phyloP scores from a whole-genome alignment of 1,284 basidiomycete genomes.

The Ustilago xerochloae region DNA sequence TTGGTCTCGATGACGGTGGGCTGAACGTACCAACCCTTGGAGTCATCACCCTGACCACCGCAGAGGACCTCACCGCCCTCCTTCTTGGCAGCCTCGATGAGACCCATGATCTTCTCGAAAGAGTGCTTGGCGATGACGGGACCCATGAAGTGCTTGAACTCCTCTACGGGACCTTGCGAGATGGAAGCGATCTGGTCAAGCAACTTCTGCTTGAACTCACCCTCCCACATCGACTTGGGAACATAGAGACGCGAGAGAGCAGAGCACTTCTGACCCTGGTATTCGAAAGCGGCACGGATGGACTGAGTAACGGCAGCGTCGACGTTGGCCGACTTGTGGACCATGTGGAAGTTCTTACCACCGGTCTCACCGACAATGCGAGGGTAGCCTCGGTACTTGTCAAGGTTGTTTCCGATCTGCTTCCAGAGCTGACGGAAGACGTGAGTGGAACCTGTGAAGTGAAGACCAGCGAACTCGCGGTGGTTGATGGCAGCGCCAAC shows the following conservation, averaged over 20 bases:
- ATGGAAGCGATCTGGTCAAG: constrained; percentile 82
- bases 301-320: constrained; percentile 88
- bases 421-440: constrained; percentile 93
- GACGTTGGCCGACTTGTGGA: constrained; percentile 88
- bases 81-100: constrained; percentile 88
- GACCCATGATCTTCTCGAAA: constrained; percentile 86
- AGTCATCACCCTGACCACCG: constrained; percentile 86
- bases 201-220: constrained; percentile 85
- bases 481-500: constrained; percentile 73
- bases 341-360: constrained; percentile 97
- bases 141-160: constrained; percentile 90
- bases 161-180: constrained; percentile 81
- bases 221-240: constrained; percentile 84
- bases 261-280: constrained; percentile 98
- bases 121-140: constrained; percentile 90
- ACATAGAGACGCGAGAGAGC: constrained; percentile 93
- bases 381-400: constrained; percentile 82
- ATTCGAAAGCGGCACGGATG: constrained; percentile 92
- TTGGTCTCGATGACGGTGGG: constrained; percentile 94
- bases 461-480: constrained; percentile 84
- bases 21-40: constrained; percentile 91
- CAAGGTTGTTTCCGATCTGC: constrained; percentile 83
- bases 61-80: constrained; percentile 87
- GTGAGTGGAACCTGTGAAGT: constrained; percentile 96
- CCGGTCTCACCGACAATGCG: constrained; percentile 92